Evolutionary conservation across 73 alveolate genomes (phyloP).

Genomic region (Tetrahymena borealis): DNA sequence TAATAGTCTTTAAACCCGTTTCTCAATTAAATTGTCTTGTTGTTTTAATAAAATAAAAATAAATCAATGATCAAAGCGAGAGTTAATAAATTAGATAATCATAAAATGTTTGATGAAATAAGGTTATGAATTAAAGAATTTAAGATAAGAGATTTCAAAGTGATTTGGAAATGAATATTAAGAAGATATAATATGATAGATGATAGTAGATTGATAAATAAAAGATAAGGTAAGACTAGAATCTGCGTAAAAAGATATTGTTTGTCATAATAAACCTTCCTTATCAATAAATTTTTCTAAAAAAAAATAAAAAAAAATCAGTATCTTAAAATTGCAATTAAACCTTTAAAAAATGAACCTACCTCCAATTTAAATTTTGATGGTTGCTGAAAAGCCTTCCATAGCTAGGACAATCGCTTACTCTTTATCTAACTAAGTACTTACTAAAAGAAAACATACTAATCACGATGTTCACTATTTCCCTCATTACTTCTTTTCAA

Average conservation of each 20-base stretch:
- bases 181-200: too few species aligned
- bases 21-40: too few species aligned
- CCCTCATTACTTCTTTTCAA: background rate
- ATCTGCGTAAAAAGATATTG: background rate
- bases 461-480: background rate
- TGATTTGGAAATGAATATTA: too few species aligned
- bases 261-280: background rate
- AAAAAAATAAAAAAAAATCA: too few species aligned
- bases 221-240: background rate
- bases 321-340: background rate
- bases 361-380: constrained; percentile 54
- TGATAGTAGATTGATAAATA: too few species aligned
- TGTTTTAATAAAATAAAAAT: too few species aligned
- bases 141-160: too few species aligned
- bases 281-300: background rate
- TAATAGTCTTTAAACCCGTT: too few species aligned
- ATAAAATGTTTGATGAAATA: too few species aligned
- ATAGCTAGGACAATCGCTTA: constrained; percentile 94
- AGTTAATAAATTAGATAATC: too few species aligned
- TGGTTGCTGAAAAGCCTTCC: constrained; percentile 99
- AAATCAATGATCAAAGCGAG: too few species aligned
- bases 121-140: too few species aligned
- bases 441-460: background rate
- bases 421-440: constrained; percentile 40
- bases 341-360: background rate